Base-by-base conservation (phyloP, 2,329 filamentous ascomycete species). In the Claviceps africana region DNA sequence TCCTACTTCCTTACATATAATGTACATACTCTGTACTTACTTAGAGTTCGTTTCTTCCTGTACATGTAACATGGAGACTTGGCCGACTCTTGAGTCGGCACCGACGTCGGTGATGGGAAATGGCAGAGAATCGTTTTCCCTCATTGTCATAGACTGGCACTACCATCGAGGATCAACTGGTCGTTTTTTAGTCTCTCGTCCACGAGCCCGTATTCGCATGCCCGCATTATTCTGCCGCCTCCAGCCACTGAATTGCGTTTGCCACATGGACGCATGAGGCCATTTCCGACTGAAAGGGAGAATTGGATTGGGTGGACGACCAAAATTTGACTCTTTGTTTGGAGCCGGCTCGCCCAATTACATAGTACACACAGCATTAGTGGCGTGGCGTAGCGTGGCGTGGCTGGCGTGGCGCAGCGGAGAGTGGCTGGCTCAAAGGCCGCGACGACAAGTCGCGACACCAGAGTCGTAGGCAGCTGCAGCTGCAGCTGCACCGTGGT, bases 341-440 rank as follows among this genome's bases (percentile, higher is more conserved):
- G 35, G 17, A 17, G 17, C 17, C 33, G 33, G 17, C 15, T 37
- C 35, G 17, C 35, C 35, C 35, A 37, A 37, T n/a, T n/a, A 25
- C 25, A 25, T 25, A n/a, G n/a, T n/a, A 37, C 35, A 37, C 15
- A n/a, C 10, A 35, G 11, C 5, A 15, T 5, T 15, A 4, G 11
- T 11, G 4, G 35, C 35, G 35, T 37, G 35, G 35, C 17, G 35
- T n/a, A 15, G 35, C 15, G 15, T 6, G 17, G 43, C 4, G 7
- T 19, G 44, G 22, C n/a, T 43, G 39, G n/a, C n/a, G n/a, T n/a
- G n/a, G n/a, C n/a, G n/a, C n/a, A n/a, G n/a, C n/a, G n/a, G n/a
- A n/a, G n/a, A n/a, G n/a, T 15, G 46, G 46, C 51, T 48, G 19
- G 48, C 39, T 21, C 2, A 39, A 45, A 51, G 37, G 48, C 52